These are phyloP conservation scores for Halteria grandinella DNA, from an alignment of 73 alveolate species.

Conservation along the genomic window DNA sequence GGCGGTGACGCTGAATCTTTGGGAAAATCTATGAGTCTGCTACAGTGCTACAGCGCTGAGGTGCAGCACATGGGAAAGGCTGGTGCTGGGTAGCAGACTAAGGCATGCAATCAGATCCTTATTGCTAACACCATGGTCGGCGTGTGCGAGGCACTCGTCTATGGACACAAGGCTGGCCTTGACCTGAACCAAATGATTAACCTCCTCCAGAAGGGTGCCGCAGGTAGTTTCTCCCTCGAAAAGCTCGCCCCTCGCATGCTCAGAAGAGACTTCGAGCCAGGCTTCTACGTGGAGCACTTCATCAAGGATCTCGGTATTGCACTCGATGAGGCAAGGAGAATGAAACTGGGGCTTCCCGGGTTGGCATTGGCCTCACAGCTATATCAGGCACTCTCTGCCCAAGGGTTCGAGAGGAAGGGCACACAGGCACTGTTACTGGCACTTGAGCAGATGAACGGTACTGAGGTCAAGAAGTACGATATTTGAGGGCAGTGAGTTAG, in stretches of 20 bases:
- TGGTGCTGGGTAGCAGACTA: conserved; percentile 90
- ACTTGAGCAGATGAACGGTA: conserved; percentile 74
- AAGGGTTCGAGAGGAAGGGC: conserved; percentile 82
- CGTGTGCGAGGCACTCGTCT: conserved; percentile 81
- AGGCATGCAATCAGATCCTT: conserved; percentile 83
- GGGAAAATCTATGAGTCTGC: conserved; percentile 49
- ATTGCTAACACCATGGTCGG: conserved; percentile 89
- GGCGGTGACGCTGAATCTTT: conserved; percentile 86
- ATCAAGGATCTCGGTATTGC: conserved; percentile 88
- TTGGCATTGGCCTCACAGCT: conserved; percentile 76
- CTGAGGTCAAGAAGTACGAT: conserved; percentile 53
- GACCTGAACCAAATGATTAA: conserved; percentile 73
- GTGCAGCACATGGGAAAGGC: conserved; percentile 83
- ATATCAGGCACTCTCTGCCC: conserved; percentile 78
- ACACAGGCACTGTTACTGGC: conserved; percentile 80
- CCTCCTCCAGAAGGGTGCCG: conserved; percentile 83
- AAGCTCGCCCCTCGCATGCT: conserved; percentile 83
- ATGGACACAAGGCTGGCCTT: conserved; percentile 87
- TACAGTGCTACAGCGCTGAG: conserved; percentile 75
- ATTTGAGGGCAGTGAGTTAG: not conserved
- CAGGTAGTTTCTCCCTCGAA: conserved; percentile 75
- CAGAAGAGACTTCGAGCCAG: conserved; percentile 89
- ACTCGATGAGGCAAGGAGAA: conserved; percentile 84
- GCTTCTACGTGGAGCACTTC: conserved; percentile 91
- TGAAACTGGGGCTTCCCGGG: conserved; percentile 86